These are phyloP conservation scores for Entophlyctis helioformis DNA, from an alignment of 192 early-diverging fungal genomes.

Conservation along the genomic window DNA sequence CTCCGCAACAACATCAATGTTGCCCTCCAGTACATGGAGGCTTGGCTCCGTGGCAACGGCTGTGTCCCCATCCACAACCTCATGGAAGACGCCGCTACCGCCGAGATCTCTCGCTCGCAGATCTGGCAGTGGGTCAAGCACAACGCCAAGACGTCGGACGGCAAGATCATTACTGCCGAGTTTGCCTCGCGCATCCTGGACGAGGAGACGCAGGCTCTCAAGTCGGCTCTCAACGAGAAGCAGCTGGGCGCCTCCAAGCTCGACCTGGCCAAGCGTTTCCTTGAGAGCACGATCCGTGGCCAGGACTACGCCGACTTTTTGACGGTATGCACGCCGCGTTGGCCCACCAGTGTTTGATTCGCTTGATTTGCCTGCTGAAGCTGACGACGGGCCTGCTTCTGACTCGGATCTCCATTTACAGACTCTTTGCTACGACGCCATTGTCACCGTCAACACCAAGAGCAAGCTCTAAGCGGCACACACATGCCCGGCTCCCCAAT, in stretches of 20 bases:
- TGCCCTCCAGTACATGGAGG: slow-evolving; percentile 86
- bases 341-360: background rate
- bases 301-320: slow-evolving; percentile 85
- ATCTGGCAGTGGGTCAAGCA: slow-evolving; percentile 97
- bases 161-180: slow-evolving; percentile 66
- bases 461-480: no score
- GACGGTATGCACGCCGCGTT: slow-evolving; percentile 31
- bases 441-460: slow-evolving; percentile 51
- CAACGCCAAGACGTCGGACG: slow-evolving; percentile 66
- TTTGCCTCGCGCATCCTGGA: slow-evolving; percentile 67
- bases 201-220: slow-evolving; percentile 67
- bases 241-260: slow-evolving; percentile 56
- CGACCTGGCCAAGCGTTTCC: slow-evolving; percentile 51
- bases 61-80: slow-evolving; percentile 97
- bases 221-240: slow-evolving; percentile 36
- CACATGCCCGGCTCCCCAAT: no score
- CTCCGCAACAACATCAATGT: slow-evolving; percentile 89
- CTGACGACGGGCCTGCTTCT: background rate
- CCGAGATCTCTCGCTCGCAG: slow-evolving; percentile 95
- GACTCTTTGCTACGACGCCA: slow-evolving; percentile 83
- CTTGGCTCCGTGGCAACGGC: slow-evolving; percentile 87
- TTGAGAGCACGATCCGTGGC: slow-evolving; percentile 70
- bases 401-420: background rate
- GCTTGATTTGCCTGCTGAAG: background rate
- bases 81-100: slow-evolving; percentile 98